phyloP scores from a whole-genome alignment of 2,329 filamentous ascomycete genomes.

The Fusarium sarcochroum region DNA sequence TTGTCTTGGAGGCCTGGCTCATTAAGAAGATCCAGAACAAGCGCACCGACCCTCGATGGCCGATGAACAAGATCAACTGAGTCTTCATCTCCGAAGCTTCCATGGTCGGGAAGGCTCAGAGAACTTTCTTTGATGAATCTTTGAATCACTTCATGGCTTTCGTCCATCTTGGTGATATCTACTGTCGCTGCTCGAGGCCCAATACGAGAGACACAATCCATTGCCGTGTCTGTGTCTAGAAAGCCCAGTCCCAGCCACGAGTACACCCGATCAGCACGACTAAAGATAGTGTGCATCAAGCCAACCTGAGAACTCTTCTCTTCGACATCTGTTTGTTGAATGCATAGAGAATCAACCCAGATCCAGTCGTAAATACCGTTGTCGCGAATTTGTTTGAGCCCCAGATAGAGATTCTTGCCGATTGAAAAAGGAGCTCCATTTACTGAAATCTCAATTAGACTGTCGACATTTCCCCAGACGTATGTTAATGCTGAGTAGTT shows the following conservation, averaged over 20 bases:
- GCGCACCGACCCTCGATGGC: not conserved
- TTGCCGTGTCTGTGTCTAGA: not conserved
- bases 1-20: not conserved
- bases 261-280: not conserved
- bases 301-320: conserved; percentile 10
- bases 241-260: not conserved
- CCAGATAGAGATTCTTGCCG: not conserved
- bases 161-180: too few relatives aligned
- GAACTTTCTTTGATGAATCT: not conserved
- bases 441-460: not conserved
- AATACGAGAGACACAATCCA: not conserved
- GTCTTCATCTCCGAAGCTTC: not conserved
- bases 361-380: not conserved
- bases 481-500: conserved; percentile 3
- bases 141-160: not conserved
- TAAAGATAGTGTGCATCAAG: not conserved
- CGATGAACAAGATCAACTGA: not conserved
- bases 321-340: conserved; percentile 1
- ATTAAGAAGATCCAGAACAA: not conserved
- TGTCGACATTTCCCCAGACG: not conserved
- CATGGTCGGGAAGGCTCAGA: too few relatives aligned
- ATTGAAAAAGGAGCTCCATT: not conserved
- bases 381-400: not conserved
- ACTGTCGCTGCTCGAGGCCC: not conserved
- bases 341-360: conserved; percentile 4